Evolutionary conservation across 2,329 filamentous ascomycete species (phyloP).

Genomic region (Bipolaris victoriae): DNA sequence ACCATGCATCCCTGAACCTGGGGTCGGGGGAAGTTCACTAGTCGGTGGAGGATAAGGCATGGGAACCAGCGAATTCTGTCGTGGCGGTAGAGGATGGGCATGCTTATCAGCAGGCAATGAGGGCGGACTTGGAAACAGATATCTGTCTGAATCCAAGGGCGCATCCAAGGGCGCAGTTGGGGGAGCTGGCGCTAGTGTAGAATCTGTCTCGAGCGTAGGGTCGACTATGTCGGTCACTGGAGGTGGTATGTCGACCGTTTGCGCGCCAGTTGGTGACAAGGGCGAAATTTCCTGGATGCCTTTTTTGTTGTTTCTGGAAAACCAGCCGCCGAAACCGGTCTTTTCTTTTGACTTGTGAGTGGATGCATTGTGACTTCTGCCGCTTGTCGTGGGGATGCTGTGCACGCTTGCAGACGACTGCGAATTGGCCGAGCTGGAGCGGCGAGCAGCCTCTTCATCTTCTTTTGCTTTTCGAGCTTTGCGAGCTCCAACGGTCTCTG

Average conservation of each 20-base stretch:
- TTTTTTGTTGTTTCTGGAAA: conserved; percentile 30
- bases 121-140: conserved; percentile 7
- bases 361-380: conserved; percentile 10
- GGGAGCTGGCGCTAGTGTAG: conserved; percentile 18
- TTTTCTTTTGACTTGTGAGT: conserved; percentile 20
- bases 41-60: conserved; percentile 29
- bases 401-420: conserved; percentile 30
- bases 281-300: conserved; percentile 34
- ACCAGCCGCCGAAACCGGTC: conserved; percentile 25
- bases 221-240: conserved; percentile 1
- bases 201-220: conserved; percentile 8
- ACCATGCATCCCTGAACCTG: conserved; percentile 15
- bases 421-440: conserved; percentile 30
- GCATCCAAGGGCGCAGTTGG: conserved; percentile 19
- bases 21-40: conserved; percentile 26
- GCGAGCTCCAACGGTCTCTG: conserved; percentile 35
- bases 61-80: conserved; percentile 16
- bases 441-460: conserved; percentile 25
- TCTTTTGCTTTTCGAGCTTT: conserved; percentile 30
- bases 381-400: conserved; percentile 13
- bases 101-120: conserved; percentile 10
- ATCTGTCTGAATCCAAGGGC: background rate
- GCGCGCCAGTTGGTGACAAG: conserved; percentile 19
- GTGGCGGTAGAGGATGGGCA: conserved; percentile 15
- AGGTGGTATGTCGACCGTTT: conserved; percentile 16